phyloP scores from a whole-genome alignment of 192 early-diverging fungal genomes.

The Entomortierella beljakovae region DNA sequence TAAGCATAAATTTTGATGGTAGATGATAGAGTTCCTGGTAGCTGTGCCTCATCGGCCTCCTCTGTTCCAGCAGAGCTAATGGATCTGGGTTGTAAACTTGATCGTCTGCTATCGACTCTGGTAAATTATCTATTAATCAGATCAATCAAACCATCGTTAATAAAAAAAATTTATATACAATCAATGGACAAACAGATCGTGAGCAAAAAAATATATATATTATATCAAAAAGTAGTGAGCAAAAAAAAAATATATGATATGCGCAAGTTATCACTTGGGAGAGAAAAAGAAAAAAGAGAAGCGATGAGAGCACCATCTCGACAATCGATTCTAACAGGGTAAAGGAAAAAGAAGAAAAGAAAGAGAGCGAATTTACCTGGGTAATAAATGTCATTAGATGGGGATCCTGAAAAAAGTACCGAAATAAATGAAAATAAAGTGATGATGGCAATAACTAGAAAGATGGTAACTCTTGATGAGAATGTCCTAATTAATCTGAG shows the following conservation, averaged over 20 bases:
- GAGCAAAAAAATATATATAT: no score
- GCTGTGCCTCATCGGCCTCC: constrained; percentile 46
- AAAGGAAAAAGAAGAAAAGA: no score
- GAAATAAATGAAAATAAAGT: constrained; percentile 41
- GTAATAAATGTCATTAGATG: constrained; percentile 51
- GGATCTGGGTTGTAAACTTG: constrained; percentile 49
- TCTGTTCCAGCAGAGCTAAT: constrained; percentile 49
- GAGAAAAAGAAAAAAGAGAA: no score
- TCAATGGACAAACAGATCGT: neutral
- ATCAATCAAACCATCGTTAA: neutral
- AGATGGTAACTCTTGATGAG: constrained; percentile 34
- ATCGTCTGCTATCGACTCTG: constrained; percentile 17
- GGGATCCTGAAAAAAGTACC: constrained; percentile 38
- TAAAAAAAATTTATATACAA: neutral
- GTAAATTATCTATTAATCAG: constrained; percentile 9
- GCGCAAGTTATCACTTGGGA: no score
- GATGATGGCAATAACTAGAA: constrained; percentile 34
- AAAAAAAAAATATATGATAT: neutral
- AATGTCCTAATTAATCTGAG: constrained; percentile 16
- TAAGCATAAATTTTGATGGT: constrained; percentile 51
- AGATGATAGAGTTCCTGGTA: constrained; percentile 51
- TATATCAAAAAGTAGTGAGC: no score
- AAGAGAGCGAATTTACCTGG: constrained; percentile 25
- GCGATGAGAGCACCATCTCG: constrained; percentile 1
- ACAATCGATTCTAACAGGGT: no score